Evolutionary conservation across 192 early-diverging fungal genomes (phyloP).

Genomic region (Linnemannia zychae): DNA sequence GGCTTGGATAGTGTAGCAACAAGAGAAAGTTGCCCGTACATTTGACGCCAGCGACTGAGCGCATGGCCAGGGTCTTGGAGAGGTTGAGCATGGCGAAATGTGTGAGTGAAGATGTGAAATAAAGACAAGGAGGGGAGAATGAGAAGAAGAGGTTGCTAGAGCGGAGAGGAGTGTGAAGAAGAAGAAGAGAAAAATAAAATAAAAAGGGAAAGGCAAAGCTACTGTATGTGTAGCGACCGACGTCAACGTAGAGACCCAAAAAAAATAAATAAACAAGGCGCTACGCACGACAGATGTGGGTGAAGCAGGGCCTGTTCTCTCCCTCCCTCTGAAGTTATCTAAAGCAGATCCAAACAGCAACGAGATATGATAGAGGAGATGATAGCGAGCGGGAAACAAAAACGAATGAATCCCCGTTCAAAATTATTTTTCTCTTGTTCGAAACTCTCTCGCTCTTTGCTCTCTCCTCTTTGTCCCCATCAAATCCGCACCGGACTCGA

Average conservation of each 20-base stretch:
- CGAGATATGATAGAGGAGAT: not conserved
- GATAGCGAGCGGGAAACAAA: not conserved
- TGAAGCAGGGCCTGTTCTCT: conserved; percentile 3
- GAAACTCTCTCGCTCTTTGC: not conserved
- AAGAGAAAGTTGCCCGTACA: conserved; percentile 24
- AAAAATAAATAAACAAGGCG: not conserved
- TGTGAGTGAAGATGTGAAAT: not conserved
- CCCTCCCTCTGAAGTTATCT: not conserved
- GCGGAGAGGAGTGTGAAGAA: not conserved
- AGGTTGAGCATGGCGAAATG: conserved; percentile 38
- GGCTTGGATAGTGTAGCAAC: not conserved
- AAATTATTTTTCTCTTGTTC: not conserved
- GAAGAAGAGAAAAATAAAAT: conserved; percentile 1
- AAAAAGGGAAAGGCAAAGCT: conserved; percentile 1
- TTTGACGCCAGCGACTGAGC: conserved; percentile 55
- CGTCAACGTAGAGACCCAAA: not conserved
- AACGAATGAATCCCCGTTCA: not conserved
- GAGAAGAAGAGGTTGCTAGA: not conserved
- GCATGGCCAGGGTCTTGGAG: conserved; percentile 54
- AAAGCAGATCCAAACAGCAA: not conserved
- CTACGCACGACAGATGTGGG: not conserved
- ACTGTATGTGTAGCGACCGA: not conserved
- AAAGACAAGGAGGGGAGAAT: not conserved
- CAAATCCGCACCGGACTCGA: conserved; percentile 4
- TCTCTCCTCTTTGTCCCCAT: not conserved